phyloP scores from a whole-genome alignment of 2,329 filamentous ascomycete genomes.

The Pestalotiopsis sp. region DNA sequence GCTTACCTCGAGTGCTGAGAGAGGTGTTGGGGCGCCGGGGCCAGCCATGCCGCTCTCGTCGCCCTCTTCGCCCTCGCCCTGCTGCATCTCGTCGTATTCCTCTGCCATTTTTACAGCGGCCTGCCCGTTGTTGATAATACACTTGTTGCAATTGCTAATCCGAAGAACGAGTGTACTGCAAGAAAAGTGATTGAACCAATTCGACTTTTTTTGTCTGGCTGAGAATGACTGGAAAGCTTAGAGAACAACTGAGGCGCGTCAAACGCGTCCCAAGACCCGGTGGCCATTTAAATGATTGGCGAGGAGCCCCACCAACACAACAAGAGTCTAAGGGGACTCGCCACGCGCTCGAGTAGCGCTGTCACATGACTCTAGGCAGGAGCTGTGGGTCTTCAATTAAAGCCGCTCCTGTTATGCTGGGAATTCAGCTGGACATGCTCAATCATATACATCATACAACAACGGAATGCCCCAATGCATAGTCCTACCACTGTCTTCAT shows the following conservation, averaged over 20 bases:
- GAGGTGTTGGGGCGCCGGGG: constrained; percentile 90
- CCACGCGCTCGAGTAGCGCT: constrained; percentile 10
- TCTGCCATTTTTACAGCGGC: constrained; percentile 38
- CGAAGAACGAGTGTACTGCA: neutral
- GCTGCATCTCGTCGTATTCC: constrained; percentile 69
- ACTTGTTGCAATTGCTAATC: neutral
- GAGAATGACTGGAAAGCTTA: neutral
- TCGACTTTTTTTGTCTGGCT: neutral
- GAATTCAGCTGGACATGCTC: too few species aligned
- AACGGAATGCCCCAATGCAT: too few species aligned
- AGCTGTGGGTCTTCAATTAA: constrained; percentile 7
- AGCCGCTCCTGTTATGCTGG: neutral
- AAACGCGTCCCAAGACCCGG: neutral
- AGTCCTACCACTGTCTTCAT: too few species aligned
- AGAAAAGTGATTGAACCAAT: neutral
- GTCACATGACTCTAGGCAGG: constrained; percentile 10
- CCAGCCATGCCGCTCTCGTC: constrained; percentile 77
- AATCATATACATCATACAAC: too few species aligned
- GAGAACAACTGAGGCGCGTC: neutral
- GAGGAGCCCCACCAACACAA: neutral
- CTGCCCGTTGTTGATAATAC: neutral
- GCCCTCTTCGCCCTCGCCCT: constrained; percentile 25
- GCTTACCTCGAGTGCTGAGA: constrained; percentile 81
- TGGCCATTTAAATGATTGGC: constrained; percentile 6
- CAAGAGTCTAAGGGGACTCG: neutral